Base-by-base conservation (phyloP, 129 eudicot genomes). In the Saposhnikovia divaricata region DNA sequence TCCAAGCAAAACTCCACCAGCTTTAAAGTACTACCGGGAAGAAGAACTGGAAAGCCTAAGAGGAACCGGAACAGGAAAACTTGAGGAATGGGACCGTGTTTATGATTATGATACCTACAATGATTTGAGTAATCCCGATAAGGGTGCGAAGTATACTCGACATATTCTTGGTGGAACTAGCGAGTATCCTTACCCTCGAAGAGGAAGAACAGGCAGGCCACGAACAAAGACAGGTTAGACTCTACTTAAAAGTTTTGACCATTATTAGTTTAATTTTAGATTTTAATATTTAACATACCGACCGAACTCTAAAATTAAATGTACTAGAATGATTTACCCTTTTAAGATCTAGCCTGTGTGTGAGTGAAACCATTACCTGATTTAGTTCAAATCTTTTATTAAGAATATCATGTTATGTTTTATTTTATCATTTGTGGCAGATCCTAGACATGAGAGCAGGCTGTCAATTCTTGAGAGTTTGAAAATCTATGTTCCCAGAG, bases 161-260 rank as follows among this genome's bases (percentile, higher is more conserved):
- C 96, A 96, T 50, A 82, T 88, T 34, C 84, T 87, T 21, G 98
- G 98, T 7, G 98, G 98, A 77, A 80, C 90, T 3, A 27, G 38
- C 3, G 86, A 91, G 16, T 82, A 77, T 75, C 98, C 98, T 45
- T 94, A 94, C 77, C 98, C 98, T 65, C 96, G 97, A 3, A 87
- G 98, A 80, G 93, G 90, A 78, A 85, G 97, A 81, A 94, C 98
- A 19, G 92, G 97, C 78, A 86, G 98, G n/a, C 85, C 86, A 34
- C 83, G 57, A 23, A 47, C 77, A 14, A 73, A 73, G 19, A 73
- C 53, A 73, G 77, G 77, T 73, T 44, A n/a, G 44, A 44, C 77
- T 42, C 37, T 42, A 71, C 74, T 71, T 45, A 44, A 4, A 11
- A 73, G 19, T 25, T 42, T 4, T 43, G 2, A 42, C 4, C 13